These are phyloP conservation scores for Notholithocarpus densiflorus DNA, from an alignment of 306 rosid genomes.

Conservation along the genomic window DNA sequence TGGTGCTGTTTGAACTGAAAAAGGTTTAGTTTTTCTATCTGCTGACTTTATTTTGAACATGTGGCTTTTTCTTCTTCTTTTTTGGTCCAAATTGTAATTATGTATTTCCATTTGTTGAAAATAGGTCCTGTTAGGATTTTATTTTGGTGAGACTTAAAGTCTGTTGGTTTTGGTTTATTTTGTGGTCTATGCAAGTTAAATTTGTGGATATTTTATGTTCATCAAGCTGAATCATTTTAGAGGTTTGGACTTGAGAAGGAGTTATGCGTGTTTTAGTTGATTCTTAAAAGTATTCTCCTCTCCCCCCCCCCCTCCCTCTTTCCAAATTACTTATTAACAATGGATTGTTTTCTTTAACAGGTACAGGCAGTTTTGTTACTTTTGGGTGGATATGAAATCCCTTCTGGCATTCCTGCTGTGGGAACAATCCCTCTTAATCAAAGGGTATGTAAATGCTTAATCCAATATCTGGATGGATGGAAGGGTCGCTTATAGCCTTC, in stretches of 20 bases:
- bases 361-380: constrained; percentile 60
- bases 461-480: no score
- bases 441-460: constrained; percentile 23
- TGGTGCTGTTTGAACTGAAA: neutral
- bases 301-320: no score
- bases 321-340: neutral
- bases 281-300: no score
- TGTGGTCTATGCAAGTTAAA: no score
- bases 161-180: no score
- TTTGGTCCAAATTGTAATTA: neutral
- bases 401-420: constrained; percentile 48
- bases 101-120: no score
- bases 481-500: no score
- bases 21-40: neutral
- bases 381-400: constrained; percentile 54
- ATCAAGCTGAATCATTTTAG: neutral
- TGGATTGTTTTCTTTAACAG: constrained; percentile 17
- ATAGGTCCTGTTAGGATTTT: no score
- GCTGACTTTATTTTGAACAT: neutral
- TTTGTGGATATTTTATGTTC: no score
- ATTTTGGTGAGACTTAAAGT: no score
- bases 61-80: no score
- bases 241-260: neutral
- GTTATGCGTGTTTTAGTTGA: neutral
- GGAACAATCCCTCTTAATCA: constrained; percentile 36